Conservation (phyloP, 331 rosid genomes). For the Arachis monticola region DNA sequence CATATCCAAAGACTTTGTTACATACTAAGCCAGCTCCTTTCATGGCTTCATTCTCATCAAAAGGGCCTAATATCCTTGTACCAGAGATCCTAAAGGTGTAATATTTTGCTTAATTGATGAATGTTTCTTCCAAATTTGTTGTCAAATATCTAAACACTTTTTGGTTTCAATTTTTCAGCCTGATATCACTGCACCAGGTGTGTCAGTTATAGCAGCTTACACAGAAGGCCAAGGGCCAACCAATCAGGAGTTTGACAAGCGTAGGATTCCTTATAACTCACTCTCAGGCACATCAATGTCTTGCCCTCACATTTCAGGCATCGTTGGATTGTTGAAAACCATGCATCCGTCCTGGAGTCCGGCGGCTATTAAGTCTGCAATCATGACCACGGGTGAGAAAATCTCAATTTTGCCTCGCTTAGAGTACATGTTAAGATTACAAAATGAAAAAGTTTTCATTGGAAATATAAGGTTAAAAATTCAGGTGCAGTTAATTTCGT, state of each 20-base stretch:
- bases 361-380: conserved; percentile 89
- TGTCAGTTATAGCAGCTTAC: conserved; percentile 86
- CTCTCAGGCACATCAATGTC: conserved; percentile 98
- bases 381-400: conserved; percentile 81
- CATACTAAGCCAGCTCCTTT: conserved; percentile 81
- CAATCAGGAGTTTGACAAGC: conserved; percentile 59
- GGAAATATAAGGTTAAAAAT: no score
- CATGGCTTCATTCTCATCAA: conserved; percentile 97
- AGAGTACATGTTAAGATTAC: no score
- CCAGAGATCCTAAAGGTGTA: conserved; percentile 88
- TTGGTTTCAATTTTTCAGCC: conserved; percentile 58
- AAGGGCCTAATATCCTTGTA: conserved; percentile 70
- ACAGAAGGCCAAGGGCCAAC: conserved; percentile 83
- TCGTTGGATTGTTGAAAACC: conserved; percentile 70
- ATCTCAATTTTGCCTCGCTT: not conserved
- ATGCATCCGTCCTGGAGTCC: conserved; percentile 89
- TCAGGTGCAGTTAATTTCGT: no score
- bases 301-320: conserved; percentile 89
- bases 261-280: conserved; percentile 69
- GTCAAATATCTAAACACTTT: conserved; percentile 11
- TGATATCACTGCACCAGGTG: conserved; percentile 96
- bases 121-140: conserved; percentile 10
- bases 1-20: conserved; percentile 58
- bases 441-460: no score
- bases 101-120: no score